Percentiles rank a stretch among this genome's conserved stretches.
These are phyloP conservation scores for Yamadazyma endophytica DNA, from an alignment of 805 yeast species.

Conservation along the genomic window DNA sequence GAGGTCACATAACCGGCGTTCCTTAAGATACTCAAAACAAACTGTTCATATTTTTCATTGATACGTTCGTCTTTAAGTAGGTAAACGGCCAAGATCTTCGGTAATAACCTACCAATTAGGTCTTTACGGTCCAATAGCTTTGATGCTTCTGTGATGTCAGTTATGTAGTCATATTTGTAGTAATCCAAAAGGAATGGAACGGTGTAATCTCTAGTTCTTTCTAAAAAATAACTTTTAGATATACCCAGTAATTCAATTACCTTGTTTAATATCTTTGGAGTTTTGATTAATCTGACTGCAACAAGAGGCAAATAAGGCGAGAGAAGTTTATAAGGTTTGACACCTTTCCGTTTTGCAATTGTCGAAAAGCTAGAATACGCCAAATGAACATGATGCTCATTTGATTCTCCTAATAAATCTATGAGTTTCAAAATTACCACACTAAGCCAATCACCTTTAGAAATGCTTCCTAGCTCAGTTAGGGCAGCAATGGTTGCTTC, in stretches of 20 bases:
- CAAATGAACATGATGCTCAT: constrained; percentile 62
- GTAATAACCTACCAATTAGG: constrained; percentile 45
- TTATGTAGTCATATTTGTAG: constrained; percentile 58
- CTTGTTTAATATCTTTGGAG: constrained; percentile 51
- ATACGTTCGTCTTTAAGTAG: constrained; percentile 48
- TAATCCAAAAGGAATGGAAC: constrained; percentile 72
- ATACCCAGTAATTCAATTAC: constrained; percentile 66
- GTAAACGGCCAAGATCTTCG: constrained; percentile 55
- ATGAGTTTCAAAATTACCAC: constrained; percentile 61
- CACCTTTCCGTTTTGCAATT: constrained; percentile 51
- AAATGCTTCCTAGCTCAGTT: constrained; percentile 59
- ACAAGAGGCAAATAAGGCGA: constrained; percentile 77
- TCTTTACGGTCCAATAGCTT: constrained; percentile 43
- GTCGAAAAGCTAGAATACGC: constrained; percentile 61
- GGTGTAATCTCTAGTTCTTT: constrained; percentile 66
- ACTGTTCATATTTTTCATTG: constrained; percentile 44
- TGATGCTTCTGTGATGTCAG: constrained; percentile 54
- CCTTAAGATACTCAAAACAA: constrained; percentile 49
- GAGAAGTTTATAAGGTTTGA: constrained; percentile 74
- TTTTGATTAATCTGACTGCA: constrained; percentile 59
- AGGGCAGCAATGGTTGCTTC: constrained; percentile 60
- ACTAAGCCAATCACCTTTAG: constrained; percentile 66
- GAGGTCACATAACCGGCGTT: constrained; percentile 45
- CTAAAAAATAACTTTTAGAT: constrained; percentile 56
- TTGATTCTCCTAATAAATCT: constrained; percentile 59